Evolutionary conservation across 495 filamentous ascomycete species (phyloP), one percentile per base, ranked within the genome.

Genomic region (Collariella sp.): DNA sequence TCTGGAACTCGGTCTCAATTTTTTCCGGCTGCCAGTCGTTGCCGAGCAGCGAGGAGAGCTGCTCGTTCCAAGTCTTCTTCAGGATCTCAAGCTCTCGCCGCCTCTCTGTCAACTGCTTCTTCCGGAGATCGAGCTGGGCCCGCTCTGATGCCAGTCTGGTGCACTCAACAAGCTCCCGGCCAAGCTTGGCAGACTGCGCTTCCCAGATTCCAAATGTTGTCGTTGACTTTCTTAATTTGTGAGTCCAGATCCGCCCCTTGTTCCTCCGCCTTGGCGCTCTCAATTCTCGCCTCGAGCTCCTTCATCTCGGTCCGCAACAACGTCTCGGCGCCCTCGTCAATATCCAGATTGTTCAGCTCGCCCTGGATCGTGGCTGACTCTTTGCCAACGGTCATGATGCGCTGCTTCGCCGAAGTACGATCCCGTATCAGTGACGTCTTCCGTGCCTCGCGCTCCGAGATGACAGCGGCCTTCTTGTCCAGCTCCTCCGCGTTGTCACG

Each of bases 321-420:
- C 29, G 85, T 83, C 62, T 87, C 85, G 23, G 80, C 77, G 12
- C 89, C 91, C 70, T 96, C 91, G 59, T 96, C 91, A 39, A 89
- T 76, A 13, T 85, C 79, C 46, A 97, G 82, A 7, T 69, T 72
- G 58, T 83, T 77, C 9, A 93, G 69, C 13, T 85, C 83, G 33
- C 67, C 70, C 58, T 91, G 86, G 12, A 87, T 76, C 5, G 61
- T 62, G 10, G 67, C 65, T 10, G 83, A 78, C 47, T 84, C 85
- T 54, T 73, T 81, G 48, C 95, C 88, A 55, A 87, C 86, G 0
- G 75, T 62, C 7, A 73, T 67, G 50, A 94, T 88, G 51, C 85
- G 81, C 56, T 85, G 74, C 55, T 79, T 83, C 5, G 87, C 79
- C 20, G 75, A 76, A 19, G 82, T 75, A 56, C 88, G 95, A 50